A percentile compares a stretch with the other conserved stretches of the same genome.
Evolutionary conservation across 2,329 filamentous ascomycete genomes (phyloP).

Genomic region (Epichloe hybrida): DNA sequence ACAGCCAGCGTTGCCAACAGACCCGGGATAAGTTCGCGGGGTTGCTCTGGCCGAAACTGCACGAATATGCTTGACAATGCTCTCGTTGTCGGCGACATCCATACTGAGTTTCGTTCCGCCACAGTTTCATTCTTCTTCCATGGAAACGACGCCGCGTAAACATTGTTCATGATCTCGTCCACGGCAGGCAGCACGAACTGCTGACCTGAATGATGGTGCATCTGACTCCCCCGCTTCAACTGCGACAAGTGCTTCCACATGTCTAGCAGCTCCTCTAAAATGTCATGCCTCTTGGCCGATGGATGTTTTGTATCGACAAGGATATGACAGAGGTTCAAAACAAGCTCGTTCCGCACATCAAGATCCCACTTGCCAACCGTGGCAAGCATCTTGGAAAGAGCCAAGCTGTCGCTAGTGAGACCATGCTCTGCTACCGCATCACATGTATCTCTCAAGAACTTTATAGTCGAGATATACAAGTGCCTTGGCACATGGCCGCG

Average conservation of each 20-base stretch:
- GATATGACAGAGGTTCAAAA: slow-evolving; percentile 19
- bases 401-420: slow-evolving; percentile 8
- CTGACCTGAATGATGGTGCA: slow-evolving; percentile 2
- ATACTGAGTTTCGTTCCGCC: background rate
- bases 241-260: slow-evolving; percentile 26
- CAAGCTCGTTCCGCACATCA: slow-evolving; percentile 16
- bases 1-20: slow-evolving; percentile 21
- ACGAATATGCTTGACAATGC: slow-evolving; percentile 19
- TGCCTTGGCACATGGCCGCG: slow-evolving; percentile 16
- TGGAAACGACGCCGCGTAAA: background rate
- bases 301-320: slow-evolving; percentile 9
- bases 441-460: slow-evolving; percentile 11
- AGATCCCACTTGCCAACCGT: slow-evolving; percentile 16
- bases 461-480: slow-evolving; percentile 11
- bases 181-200: slow-evolving; percentile 19
- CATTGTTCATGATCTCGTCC: slow-evolving; percentile 14
- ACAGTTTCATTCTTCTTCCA: background rate
- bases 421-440: slow-evolving; percentile 10
- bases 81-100: slow-evolving; percentile 7
- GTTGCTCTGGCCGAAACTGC: slow-evolving; percentile 14
- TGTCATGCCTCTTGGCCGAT: slow-evolving; percentile 5
- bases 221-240: slow-evolving; percentile 17
- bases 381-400: slow-evolving; percentile 14
- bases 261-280: slow-evolving; percentile 18
- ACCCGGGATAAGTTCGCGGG: slow-evolving; percentile 15